Conservation (phyloP, 441 rosid genomes). For the Gossypium schwendimanii region DNA sequence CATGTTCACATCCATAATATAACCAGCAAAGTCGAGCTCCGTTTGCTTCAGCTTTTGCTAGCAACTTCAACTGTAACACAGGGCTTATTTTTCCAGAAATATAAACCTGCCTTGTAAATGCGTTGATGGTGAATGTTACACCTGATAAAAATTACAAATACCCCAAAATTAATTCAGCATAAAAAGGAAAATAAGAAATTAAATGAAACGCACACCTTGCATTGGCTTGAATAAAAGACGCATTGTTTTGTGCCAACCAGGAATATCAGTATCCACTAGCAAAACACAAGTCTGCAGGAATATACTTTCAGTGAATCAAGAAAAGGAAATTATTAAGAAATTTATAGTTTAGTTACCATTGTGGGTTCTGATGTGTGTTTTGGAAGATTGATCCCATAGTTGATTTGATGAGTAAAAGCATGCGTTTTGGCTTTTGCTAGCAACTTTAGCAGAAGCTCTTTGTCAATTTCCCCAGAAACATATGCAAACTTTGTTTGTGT, state of each 20-base stretch:
- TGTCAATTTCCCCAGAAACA: not conserved
- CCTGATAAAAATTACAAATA: not conserved
- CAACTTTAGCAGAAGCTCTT: not conserved
- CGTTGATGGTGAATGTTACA: not conserved
- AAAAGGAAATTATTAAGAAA: not conserved
- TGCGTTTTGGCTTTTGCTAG: not conserved
- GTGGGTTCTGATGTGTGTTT: not conserved
- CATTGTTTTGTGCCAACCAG: conserved; percentile 11
- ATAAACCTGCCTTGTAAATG: not conserved
- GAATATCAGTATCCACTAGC: conserved; percentile 1
- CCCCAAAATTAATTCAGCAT: not conserved
- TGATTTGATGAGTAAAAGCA: not conserved
- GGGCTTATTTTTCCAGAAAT: not conserved
- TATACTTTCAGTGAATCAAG: not conserved
- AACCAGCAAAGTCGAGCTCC: conserved; percentile 2
- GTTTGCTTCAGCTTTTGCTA: not conserved
- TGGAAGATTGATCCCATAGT: not conserved
- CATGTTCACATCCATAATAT: not conserved
- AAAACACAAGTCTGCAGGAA: conserved; percentile 2
- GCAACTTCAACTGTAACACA: not conserved
- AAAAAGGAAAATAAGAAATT: not conserved
- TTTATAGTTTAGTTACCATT: not conserved
- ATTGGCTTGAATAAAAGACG: not conserved
- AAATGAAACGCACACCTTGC: not conserved
- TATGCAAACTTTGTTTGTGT: not conserved